Evolutionary conservation across 208 protist species (phyloP), one percentile per base, ranked within the genome.

Genomic region (Wallacemonas collosoma): DNA sequence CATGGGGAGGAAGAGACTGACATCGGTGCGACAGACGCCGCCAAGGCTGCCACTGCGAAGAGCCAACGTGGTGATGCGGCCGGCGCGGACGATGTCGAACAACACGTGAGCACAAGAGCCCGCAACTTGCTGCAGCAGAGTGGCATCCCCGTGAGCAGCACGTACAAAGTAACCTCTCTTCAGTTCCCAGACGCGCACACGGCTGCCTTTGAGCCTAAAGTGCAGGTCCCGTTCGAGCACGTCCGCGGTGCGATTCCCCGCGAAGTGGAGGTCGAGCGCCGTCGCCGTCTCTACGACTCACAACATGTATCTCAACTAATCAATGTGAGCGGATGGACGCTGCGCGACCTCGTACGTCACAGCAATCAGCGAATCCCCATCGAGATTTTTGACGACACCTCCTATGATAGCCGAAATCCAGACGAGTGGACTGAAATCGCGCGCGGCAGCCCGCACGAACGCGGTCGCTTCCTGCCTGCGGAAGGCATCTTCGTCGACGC

Each of bases 301-400:
- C 81, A 95, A 64, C 80, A 89, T 75, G 85, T 97, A 9, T 67
- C 81, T 14, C 71, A 91, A 48, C 85, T 99, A 35, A 65, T 99
- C 14, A 54, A 71, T 15, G 73, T 96, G 41, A 85, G 84, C 54
- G 91, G 94, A 38, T 72, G 95, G 63, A 79, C 85, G 44, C 77
- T 91, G 73, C 72, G 83, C 15, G 76, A 86, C 50, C 68, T 97
- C 5, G 91, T 89, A 3, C 61, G 82, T 8, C 81, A 81, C 47
- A 91, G 76, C 56, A 88, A 70, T 50, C 75, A 88, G 43, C 89
- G 85, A 38, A 72, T 99, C 14, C 96, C 96, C 2, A 82, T 99
- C 3, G 92, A 98, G 75, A 69, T 93, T 6, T 99, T 99, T 75
- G 98, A 99, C 77, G 93, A 99, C 82, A 98, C 93, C 17, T 98